Evolutionary conservation across 768 basidiomycete species (phyloP).

Genomic region (Kwoniella mangroviensis): DNA sequence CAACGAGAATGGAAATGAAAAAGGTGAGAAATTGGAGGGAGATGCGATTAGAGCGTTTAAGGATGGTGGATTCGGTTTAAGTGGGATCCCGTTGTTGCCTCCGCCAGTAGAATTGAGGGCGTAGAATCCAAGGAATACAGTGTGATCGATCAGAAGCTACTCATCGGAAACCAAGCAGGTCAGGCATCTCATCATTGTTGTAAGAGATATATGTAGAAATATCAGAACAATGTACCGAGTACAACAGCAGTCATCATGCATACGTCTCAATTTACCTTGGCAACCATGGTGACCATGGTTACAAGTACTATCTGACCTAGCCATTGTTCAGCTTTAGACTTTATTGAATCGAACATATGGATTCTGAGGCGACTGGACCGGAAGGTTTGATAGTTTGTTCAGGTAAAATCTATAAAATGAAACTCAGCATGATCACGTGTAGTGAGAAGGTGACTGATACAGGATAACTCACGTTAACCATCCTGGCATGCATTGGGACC

Average conservation of each 20-base stretch:
- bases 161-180: no score
- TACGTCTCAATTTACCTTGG: no score
- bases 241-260: no score
- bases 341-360: slow-evolving; percentile 14
- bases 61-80: slow-evolving; percentile 23
- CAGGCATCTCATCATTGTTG: no score
- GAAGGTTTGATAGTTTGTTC: slow-evolving; percentile 12
- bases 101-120: slow-evolving; percentile 35
- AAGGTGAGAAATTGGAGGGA: slow-evolving; percentile 27
- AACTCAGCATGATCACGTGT: no score
- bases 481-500: slow-evolving; percentile 55
- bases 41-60: slow-evolving; percentile 25
- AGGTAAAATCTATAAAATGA: background rate
- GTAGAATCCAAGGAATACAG: no score
- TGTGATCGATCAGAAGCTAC: no score
- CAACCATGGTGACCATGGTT: no score
- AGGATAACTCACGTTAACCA: slow-evolving; percentile 47
- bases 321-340: no score
- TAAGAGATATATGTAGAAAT: background rate
- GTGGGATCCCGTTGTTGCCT: slow-evolving; percentile 33
- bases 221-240: no score
- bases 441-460: no score
- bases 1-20: slow-evolving; percentile 8
- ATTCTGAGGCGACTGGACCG: slow-evolving; percentile 5
- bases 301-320: no score